Evolutionary conservation across 768 basidiomycete genomes (phyloP).

Genomic region (Hericium rajendrae): DNA sequence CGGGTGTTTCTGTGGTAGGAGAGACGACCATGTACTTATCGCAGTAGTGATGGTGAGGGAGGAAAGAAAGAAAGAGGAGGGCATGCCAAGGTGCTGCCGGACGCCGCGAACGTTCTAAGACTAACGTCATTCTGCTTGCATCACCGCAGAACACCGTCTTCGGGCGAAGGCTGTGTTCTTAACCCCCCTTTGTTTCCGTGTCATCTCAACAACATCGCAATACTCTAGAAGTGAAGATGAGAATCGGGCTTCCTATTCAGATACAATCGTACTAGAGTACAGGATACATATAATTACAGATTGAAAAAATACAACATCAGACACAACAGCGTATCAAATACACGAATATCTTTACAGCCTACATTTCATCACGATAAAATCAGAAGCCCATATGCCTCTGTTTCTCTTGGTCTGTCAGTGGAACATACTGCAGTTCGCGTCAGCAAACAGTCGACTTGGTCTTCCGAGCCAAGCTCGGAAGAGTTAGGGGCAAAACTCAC

Average conservation of each 20-base stretch:
- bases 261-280: not conserved
- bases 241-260: no score
- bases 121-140: not conserved
- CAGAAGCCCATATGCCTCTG: not conserved
- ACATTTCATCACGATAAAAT: not conserved
- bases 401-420: not conserved
- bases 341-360: not conserved
- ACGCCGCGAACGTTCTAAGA: not conserved
- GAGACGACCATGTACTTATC: not conserved
- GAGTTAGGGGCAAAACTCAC: slow-evolving; percentile 33
- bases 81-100: not conserved
- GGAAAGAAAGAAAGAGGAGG: not conserved
- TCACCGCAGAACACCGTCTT: no score
- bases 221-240: no score
- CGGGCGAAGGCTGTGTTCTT: no score
- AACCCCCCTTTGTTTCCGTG: no score
- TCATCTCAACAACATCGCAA: no score
- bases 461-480: no score
- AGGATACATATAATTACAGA: no score
- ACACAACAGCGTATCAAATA: no score
- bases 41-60: not conserved
- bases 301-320: no score
- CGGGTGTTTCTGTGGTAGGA: slow-evolving; percentile 18
- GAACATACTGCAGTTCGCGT: not conserved
- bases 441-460: no score